phyloP scores from a whole-genome alignment of 768 basidiomycete genomes.

The Naganishia friedmannii region DNA sequence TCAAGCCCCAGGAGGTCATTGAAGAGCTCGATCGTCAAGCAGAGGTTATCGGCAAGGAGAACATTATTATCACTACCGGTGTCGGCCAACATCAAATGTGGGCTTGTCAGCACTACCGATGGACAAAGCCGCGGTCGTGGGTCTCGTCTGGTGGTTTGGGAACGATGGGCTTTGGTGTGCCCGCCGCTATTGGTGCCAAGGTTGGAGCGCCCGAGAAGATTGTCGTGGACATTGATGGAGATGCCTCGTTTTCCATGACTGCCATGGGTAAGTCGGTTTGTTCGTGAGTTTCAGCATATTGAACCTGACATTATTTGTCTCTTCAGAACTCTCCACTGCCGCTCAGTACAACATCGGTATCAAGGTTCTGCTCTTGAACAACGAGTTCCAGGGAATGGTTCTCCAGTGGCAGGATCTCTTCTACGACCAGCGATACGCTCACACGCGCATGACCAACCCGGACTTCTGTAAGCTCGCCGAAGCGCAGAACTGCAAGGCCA shows the following conservation, averaged over 20 bases:
- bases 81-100: constrained; percentile 99
- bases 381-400: constrained; percentile 99
- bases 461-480: constrained; percentile 86
- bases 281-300: too few relatives aligned
- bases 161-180: constrained; percentile 98
- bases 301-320: background rate
- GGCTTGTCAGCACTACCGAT: constrained; percentile 91
- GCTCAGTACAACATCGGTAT: constrained; percentile 88
- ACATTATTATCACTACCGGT: constrained; percentile 84
- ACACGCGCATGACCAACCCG: constrained; percentile 92
- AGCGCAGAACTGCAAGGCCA: constrained; percentile 88
- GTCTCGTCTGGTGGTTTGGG: constrained; percentile 91
- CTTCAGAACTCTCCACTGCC: constrained; percentile 79
- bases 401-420: constrained; percentile 99
- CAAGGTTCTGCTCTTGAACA: constrained; percentile 88
- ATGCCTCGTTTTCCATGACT: constrained; percentile 98
- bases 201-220: constrained; percentile 89
- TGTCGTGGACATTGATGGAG: constrained; percentile 94
- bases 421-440: constrained; percentile 94
- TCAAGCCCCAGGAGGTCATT: constrained; percentile 97
- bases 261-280: constrained; percentile 62
- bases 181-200: constrained; percentile 92
- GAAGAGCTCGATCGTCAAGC: constrained; percentile 81
- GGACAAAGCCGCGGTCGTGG: constrained; percentile 83
- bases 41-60: constrained; percentile 64